These are phyloP conservation scores for Celoporthe dispersa DNA, from an alignment of 2,329 filamentous ascomycete genomes.

Conservation along the genomic window DNA sequence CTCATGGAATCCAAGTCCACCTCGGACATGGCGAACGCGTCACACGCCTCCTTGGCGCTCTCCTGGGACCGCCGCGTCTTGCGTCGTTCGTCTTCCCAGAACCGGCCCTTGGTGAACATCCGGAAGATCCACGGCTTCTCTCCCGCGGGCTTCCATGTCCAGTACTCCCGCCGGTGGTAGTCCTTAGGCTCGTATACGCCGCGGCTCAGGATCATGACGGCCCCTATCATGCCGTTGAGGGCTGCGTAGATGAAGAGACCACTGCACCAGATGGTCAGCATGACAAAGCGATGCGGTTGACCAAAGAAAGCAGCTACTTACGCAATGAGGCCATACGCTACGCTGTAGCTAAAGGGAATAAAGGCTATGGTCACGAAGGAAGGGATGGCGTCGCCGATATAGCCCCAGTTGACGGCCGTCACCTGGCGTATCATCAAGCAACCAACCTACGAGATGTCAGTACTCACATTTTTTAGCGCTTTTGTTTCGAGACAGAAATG, in stretches of 20 bases:
- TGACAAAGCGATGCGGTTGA: no score
- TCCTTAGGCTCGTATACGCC: slow-evolving; percentile 52
- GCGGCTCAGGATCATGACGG: slow-evolving; percentile 49
- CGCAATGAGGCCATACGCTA: slow-evolving; percentile 78
- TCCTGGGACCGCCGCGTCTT: slow-evolving; percentile 9
- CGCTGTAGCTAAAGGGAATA: slow-evolving; percentile 80
- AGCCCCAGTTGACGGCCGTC: slow-evolving; percentile 75
- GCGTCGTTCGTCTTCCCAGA: slow-evolving; percentile 35
- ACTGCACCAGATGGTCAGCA: slow-evolving; percentile 36
- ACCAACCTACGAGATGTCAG: slow-evolving; percentile 52
- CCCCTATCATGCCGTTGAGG: slow-evolving; percentile 53
- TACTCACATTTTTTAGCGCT: neutral
- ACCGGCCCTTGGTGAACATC: slow-evolving; percentile 35
- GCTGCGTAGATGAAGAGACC: slow-evolving; percentile 59
- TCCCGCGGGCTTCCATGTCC: slow-evolving; percentile 56
- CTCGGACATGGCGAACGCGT: slow-evolving; percentile 28
- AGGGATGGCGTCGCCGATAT: slow-evolving; percentile 75
- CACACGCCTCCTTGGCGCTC: slow-evolving; percentile 18
- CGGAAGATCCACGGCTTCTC: slow-evolving; percentile 54
- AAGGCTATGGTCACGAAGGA: slow-evolving; percentile 76
- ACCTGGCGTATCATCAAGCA: slow-evolving; percentile 80
- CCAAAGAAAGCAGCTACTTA: slow-evolving; percentile 42
- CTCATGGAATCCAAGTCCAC: slow-evolving; percentile 23
- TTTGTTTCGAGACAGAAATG: neutral
- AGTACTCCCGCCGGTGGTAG: slow-evolving; percentile 60